A percentile compares a stretch with the other conserved stretches of the same genome.
Conservation (phyloP, 306 rosid genomes). For the Sesbania bispinosa region DNA sequence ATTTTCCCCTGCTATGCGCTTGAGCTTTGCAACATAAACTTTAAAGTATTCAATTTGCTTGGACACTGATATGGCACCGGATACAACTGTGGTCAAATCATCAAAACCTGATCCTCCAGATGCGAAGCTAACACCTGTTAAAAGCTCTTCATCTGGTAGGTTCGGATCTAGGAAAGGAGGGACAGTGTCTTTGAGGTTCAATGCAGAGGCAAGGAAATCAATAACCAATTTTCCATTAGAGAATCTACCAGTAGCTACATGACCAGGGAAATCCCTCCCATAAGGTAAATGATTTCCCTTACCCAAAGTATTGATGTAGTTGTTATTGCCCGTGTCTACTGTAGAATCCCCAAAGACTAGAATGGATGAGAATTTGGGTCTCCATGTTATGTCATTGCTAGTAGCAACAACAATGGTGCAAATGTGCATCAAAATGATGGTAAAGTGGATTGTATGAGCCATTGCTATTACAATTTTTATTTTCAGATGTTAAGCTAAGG, state of each 20-base stretch:
- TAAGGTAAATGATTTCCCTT: constrained; percentile 57
- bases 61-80: constrained; percentile 35
- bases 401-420: constrained; percentile 23
- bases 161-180: constrained; percentile 54
- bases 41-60: constrained; percentile 50
- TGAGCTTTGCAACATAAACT: constrained; percentile 39
- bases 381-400: constrained; percentile 7
- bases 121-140: constrained; percentile 65
- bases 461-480: constrained; percentile 31
- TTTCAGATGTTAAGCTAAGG: background rate
- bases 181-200: constrained; percentile 47
- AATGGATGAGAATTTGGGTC: constrained; percentile 45
- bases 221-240: constrained; percentile 59
- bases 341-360: constrained; percentile 68
- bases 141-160: constrained; percentile 39
- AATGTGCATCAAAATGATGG: constrained; percentile 23
- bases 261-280: constrained; percentile 56
- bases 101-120: constrained; percentile 55
- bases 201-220: constrained; percentile 48
- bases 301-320: constrained; percentile 38
- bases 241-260: constrained; percentile 56
- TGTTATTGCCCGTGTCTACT: constrained; percentile 61
- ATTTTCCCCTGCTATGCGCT: constrained; percentile 40
- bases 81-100: constrained; percentile 33
- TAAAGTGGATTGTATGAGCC: constrained; percentile 26